phyloP scores from a whole-genome alignment of 352 stramenopile genomes.

The Phytophthora palmivora region DNA sequence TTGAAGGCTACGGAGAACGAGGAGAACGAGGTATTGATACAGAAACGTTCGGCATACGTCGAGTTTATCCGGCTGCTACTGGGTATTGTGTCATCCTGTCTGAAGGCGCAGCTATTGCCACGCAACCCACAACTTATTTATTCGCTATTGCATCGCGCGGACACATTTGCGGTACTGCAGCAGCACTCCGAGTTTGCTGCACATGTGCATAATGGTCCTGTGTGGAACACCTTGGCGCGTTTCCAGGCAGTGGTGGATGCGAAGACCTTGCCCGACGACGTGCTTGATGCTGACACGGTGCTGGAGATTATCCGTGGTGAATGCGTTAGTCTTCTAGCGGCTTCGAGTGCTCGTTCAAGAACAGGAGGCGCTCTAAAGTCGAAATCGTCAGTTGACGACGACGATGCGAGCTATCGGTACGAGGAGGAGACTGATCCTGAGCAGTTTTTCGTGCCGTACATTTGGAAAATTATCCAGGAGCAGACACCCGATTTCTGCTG shows the following conservation, averaged over 20 bases:
- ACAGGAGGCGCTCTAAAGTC: conserved; percentile 17
- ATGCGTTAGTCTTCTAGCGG: conserved; percentile 71
- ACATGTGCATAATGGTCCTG: conserved; percentile 64
- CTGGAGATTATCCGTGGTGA: conserved; percentile 72
- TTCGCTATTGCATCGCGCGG: conserved; percentile 75
- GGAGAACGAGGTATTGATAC: conserved; percentile 53
- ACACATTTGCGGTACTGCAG: conserved; percentile 64
- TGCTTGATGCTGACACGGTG: conserved; percentile 73
- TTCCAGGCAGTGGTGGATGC: conserved; percentile 72
- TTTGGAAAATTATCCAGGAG: conserved; percentile 80
- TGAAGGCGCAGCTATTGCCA: conserved; percentile 70
- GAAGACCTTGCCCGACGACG: conserved; percentile 55
- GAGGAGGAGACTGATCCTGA: conserved; percentile 76
- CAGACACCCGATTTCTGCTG: conserved; percentile 82
- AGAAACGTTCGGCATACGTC: conserved; percentile 72
- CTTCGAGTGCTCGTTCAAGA: conserved; percentile 37
- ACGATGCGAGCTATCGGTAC: conserved; percentile 83
- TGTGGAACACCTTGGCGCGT: conserved; percentile 70
- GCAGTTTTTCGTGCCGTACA: conserved; percentile 83
- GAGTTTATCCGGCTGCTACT: conserved; percentile 81
- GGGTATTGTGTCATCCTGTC: conserved; percentile 66
- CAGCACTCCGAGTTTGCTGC: conserved; percentile 64
- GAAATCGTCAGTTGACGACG: conserved; percentile 37
- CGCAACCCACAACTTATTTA: conserved; percentile 90
- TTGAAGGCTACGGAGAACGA: conserved; percentile 36